Evolutionary conservation across 2,329 filamentous ascomycete species (phyloP), one percentile per base, ranked within the genome.

Genomic region (Cercospora sesami): DNA sequence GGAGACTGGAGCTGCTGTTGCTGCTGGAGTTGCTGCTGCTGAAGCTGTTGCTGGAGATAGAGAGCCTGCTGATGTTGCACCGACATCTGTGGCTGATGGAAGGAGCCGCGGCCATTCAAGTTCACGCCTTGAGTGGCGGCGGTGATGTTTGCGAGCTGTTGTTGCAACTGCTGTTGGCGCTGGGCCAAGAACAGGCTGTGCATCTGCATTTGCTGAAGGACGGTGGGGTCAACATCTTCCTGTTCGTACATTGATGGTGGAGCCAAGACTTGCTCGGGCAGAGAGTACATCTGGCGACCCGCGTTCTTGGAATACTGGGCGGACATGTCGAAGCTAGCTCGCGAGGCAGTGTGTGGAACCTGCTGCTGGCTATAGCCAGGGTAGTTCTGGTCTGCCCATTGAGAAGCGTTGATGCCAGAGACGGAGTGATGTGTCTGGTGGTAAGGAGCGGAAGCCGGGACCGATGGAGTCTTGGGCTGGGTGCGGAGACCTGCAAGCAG

Each of bases 91-190:
- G 70, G 65, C 67, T 76, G 75, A 60, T 72, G 72, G 65, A 70
- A 70, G 31, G 70, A 67, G 12, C 64, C 67, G 55, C 66, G 68
- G 51, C 71, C 75, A 76, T 85, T 89, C 68, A 96, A 78, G 79
- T 86, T 93, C 81, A 96, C 83, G 72, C 87, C 88, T 79, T 93
- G 91, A 68, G 92, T 91, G 42, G 91, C 91, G 63, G 90, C 89
- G 76, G 94, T 95, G 26, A 97, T 89, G 72, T 84, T 91, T 73
- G 93, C 87, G 73, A 98, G 86, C 82, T 98, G 93, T 82, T 97
- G 94, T 81, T 98, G 94, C 63, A 98, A 88, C 72, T 92, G 91
- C 82, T 97, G 93, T 81, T 98, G 94, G 81, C 97, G 94, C 78
- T 97, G 93, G 48, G 93, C 93, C 61, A 99, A 86, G 77, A 96